phyloP scores from a whole-genome alignment of 495 filamentous ascomycete species.

The Aspergillus carlsbadensis region DNA sequence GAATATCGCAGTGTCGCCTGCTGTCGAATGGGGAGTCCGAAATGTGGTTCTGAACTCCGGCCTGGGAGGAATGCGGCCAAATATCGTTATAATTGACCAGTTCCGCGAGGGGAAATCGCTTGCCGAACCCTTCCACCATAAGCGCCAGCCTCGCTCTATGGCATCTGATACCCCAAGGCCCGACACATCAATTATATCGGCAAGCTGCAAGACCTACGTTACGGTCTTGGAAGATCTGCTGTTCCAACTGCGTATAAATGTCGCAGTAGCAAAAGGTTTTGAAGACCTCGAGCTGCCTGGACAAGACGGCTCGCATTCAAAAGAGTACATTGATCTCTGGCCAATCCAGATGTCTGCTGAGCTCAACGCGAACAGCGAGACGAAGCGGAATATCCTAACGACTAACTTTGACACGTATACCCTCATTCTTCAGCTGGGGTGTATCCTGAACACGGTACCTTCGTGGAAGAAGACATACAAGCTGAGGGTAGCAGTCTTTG shows the following conservation, averaged over 20 bases:
- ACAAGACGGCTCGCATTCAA: conserved; percentile 52
- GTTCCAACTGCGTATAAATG: conserved; percentile 76
- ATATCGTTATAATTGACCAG: conserved; percentile 81
- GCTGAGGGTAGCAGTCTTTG: conserved; percentile 78
- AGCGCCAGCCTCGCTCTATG: conserved; percentile 23
- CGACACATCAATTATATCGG: conserved; percentile 54
- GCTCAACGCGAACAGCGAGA: conserved; percentile 60
- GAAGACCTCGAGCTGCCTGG: conserved; percentile 69
- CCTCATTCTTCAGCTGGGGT: conserved; percentile 81
- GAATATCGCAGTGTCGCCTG: conserved; percentile 77
- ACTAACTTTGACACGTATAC: conserved; percentile 95
- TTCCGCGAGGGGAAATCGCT: conserved; percentile 55
- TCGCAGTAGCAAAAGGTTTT: conserved; percentile 83
- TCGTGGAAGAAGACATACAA: conserved; percentile 77
- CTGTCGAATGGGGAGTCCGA: conserved; percentile 80
- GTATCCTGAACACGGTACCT: conserved; percentile 79
- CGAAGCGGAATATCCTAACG: conserved; percentile 67
- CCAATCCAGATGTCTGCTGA: conserved; percentile 84
- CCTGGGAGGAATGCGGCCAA: conserved; percentile 86
- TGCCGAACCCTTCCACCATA: conserved; percentile 40
- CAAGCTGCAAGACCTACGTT: conserved; percentile 68
- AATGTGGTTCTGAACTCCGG: conserved; percentile 81
- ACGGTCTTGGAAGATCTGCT: conserved; percentile 83
- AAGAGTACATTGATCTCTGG: conserved; percentile 87
- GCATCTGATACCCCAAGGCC: conserved; percentile 10